Evolutionary conservation across 2,329 filamentous ascomycete species (phyloP).

Genomic region (Beauveria asiatica): DNA sequence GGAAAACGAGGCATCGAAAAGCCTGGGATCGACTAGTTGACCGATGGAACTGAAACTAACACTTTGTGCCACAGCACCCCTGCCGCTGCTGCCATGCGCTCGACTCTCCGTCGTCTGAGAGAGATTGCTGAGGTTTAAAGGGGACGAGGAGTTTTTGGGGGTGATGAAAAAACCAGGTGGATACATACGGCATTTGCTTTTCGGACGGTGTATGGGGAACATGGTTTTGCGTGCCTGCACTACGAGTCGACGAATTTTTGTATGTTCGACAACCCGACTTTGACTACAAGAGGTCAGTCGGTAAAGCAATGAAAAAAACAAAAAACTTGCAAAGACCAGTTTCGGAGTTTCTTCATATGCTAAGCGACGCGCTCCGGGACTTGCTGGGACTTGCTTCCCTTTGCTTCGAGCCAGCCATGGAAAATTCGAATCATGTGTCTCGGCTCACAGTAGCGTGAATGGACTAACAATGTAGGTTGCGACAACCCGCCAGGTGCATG

Average conservation of each 20-base stretch:
- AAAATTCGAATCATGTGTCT: background rate
- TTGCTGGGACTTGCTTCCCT: slow-evolving; percentile 6
- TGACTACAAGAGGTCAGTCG: slow-evolving; percentile 31
- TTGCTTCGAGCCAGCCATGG: background rate
- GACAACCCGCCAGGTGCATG: background rate
- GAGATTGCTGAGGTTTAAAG: slow-evolving; percentile 92
- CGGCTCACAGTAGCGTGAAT: background rate
- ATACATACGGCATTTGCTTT: slow-evolving; percentile 34
- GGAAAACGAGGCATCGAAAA: background rate
- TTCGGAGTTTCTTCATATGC: background rate
- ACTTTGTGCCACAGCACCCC: slow-evolving; percentile 58
- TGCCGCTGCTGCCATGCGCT: slow-evolving; percentile 87
- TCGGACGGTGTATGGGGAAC: slow-evolving; percentile 38
- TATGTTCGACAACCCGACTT: slow-evolving; percentile 32
- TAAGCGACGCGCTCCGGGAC: background rate
- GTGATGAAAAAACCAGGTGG: slow-evolving; percentile 16
- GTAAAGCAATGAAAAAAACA: slow-evolving; percentile 32
- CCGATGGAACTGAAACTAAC: background rate
- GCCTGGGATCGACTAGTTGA: background rate
- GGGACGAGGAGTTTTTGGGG: slow-evolving; percentile 15
- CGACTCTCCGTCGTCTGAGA: slow-evolving; percentile 91
- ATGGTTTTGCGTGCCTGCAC: slow-evolving; percentile 36
- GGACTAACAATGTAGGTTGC: background rate
- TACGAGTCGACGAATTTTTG: slow-evolving; percentile 29
- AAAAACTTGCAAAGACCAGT: slow-evolving; percentile 12